Percentiles rank a stretch among this genome's conserved stretches.
Conservation (phyloP, 2,329 filamentous ascomycete species). For the Phialemoniopsis sp. region DNA sequence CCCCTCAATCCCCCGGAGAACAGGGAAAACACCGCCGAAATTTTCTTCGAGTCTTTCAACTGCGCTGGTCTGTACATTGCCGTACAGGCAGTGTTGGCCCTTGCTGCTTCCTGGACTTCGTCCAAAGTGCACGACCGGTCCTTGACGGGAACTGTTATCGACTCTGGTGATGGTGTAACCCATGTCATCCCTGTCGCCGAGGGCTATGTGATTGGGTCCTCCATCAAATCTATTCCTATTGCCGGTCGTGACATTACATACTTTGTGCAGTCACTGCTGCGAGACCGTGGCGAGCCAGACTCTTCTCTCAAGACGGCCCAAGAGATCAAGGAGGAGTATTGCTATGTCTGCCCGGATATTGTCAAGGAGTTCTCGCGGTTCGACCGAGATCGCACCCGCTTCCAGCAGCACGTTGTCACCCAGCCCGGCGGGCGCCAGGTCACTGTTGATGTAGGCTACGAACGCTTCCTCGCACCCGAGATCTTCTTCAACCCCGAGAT, state of each 20-base stretch:
- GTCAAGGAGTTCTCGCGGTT: constrained; percentile 97
- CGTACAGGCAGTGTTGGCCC: constrained; percentile 92
- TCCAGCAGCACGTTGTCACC: constrained; percentile 83
- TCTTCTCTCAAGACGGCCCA: constrained; percentile 96
- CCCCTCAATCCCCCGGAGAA: constrained; percentile 98
- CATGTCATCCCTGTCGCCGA: constrained; percentile 98
- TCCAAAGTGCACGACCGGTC: constrained; percentile 97
- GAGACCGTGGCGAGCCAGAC: constrained; percentile 94
- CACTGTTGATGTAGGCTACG: constrained; percentile 90
- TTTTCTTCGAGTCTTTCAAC: constrained; percentile 99
- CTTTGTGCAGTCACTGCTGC: constrained; percentile 93
- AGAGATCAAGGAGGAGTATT: constrained; percentile 98
- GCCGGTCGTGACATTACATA: constrained; percentile 98
- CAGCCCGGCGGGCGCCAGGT: constrained; percentile 83
- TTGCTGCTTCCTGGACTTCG: constrained; percentile 97
- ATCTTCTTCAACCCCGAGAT: constrained; percentile 99
- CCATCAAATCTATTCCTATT: constrained; percentile 98
- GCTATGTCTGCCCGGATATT: constrained; percentile 97
- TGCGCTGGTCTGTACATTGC: constrained; percentile 98
- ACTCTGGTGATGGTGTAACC: constrained; percentile 97
- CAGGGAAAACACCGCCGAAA: constrained; percentile 97
- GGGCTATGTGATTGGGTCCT: constrained; percentile 97
- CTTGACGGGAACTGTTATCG: constrained; percentile 94
- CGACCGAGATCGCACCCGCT: constrained; percentile 87
- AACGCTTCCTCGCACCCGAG: constrained; percentile 95